A percentile compares a stretch with the other conserved stretches of the same genome.
phyloP scores from a whole-genome alignment of 108 stramenopile species.

The Nitzschia inconspicua region DNA sequence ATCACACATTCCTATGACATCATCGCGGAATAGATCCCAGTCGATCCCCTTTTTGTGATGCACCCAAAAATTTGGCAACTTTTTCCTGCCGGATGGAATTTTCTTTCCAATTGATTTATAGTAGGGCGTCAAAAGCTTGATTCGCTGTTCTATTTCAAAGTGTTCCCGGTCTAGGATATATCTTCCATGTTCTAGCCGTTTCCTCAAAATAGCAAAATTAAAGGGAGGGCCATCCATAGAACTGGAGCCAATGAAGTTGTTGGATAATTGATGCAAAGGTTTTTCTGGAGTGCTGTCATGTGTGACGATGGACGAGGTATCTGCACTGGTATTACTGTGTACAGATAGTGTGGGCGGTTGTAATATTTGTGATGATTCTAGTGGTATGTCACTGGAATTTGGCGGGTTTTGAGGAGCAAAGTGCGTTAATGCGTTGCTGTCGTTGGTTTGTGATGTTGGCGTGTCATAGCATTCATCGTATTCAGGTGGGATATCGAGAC shows the following conservation, averaged over 20 bases:
- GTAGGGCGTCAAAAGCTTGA: constrained; percentile 21
- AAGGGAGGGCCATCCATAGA: constrained; percentile 60
- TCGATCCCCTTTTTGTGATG: constrained; percentile 65
- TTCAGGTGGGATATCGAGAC: constrained; percentile 54
- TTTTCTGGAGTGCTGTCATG: background rate
- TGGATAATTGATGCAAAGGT: background rate
- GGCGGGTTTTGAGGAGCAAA: background rate
- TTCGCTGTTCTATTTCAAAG: constrained; percentile 39
- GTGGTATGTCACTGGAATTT: background rate
- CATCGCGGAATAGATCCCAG: constrained; percentile 67
- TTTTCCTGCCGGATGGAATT: constrained; percentile 1
- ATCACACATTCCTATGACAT: constrained; percentile 73
- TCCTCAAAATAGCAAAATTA: constrained; percentile 60
- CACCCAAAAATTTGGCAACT: constrained; percentile 27
- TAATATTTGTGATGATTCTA: too few species aligned
- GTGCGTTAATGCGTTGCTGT: constrained; percentile 2
- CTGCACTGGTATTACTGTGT: background rate
- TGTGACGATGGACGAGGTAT: background rate
- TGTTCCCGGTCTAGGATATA: constrained; percentile 63
- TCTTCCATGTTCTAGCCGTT: constrained; percentile 54
- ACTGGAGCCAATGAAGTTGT: too few species aligned
- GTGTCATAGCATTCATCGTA: constrained; percentile 52
- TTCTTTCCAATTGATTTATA: constrained; percentile 26
- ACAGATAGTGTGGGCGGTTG: background rate
- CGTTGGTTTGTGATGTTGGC: too few species aligned